A percentile compares a stretch with the other conserved stretches of the same genome.
These are phyloP conservation scores for Hanseniaspora clermontiae DNA, from an alignment of 805 yeast genomes.

Conservation along the genomic window DNA sequence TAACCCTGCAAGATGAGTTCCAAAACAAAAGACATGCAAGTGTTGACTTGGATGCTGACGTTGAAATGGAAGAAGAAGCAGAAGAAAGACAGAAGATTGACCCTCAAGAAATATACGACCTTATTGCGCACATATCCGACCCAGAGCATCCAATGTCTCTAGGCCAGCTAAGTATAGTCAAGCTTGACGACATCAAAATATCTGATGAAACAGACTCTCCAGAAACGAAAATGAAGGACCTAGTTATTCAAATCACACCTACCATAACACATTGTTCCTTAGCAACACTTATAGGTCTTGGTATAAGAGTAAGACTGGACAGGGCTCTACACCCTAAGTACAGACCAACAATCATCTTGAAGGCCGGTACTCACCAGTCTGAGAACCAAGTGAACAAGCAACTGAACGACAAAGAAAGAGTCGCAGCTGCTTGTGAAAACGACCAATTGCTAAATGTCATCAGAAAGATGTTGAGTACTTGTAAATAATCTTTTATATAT, in stretches of 20 bases:
- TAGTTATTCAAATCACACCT: conserved; percentile 78
- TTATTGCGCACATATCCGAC: conserved; percentile 77
- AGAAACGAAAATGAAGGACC: conserved; percentile 50
- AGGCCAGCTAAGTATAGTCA: conserved; percentile 90
- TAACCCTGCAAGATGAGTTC: not conserved
- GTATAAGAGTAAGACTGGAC: conserved; percentile 82
- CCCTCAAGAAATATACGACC: conserved; percentile 77
- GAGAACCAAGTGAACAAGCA: conserved; percentile 94
- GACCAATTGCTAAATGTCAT: conserved; percentile 84
- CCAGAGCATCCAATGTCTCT: conserved; percentile 95
- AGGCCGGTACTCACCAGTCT: conserved; percentile 90
- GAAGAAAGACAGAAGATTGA: conserved; percentile 47
- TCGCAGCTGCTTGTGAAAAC: conserved; percentile 96
- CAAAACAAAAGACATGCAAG: conserved; percentile 14
- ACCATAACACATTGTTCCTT: conserved; percentile 95
- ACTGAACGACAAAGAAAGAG: conserved; percentile 91
- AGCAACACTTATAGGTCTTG: conserved; percentile 90
- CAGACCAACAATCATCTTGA: conserved; percentile 64
- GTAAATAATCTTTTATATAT: conserved; percentile 30
- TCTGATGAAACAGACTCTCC: conserved; percentile 38
- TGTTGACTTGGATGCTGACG: conserved; percentile 21
- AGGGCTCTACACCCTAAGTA: conserved; percentile 76
- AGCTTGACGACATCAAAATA: conserved; percentile 65
- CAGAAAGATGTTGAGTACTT: conserved; percentile 79
- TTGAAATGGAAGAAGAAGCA: conserved; percentile 22